A percentile compares a stretch with the other conserved stretches of the same genome.
Evolutionary conservation across 306 rosid genomes (phyloP).

Genomic region (Hippophae rhamnoides): DNA sequence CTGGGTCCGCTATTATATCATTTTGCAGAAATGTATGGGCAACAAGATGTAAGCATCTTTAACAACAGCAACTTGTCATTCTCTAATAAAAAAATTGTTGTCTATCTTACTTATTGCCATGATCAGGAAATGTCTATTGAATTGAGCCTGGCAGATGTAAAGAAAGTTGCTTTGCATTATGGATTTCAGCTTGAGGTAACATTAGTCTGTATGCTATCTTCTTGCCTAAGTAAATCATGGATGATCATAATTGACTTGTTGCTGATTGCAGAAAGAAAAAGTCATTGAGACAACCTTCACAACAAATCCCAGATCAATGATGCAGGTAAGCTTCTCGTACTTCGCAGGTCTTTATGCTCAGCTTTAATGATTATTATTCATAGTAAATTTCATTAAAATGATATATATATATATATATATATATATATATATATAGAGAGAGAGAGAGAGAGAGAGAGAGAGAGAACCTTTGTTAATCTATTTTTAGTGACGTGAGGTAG

Average conservation of each 20-base stretch:
- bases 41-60: constrained; percentile 58
- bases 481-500: too few relatives aligned
- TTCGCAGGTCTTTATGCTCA: neutral
- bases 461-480: too few relatives aligned
- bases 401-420: too few relatives aligned
- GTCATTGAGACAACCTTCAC: constrained; percentile 80
- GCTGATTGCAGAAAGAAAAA: constrained; percentile 61
- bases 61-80: constrained; percentile 2
- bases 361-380: too few relatives aligned
- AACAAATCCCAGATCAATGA: constrained; percentile 80
- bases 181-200: constrained; percentile 81
- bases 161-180: constrained; percentile 58
- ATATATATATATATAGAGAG: too few relatives aligned
- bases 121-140: constrained; percentile 84
- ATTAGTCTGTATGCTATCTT: constrained; percentile 7
- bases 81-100: neutral
- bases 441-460: too few relatives aligned
- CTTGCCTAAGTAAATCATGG: neutral
- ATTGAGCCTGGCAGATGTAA: constrained; percentile 87
- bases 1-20: constrained; percentile 90
- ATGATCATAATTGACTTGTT: constrained; percentile 6
- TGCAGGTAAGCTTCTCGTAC: constrained; percentile 62
- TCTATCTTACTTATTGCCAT: constrained; percentile 3
- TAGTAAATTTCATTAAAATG: neutral
- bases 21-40: constrained; percentile 86